Base-by-base conservation (phyloP, 495 filamentous ascomycete species). In the Collariella sp. region DNA sequence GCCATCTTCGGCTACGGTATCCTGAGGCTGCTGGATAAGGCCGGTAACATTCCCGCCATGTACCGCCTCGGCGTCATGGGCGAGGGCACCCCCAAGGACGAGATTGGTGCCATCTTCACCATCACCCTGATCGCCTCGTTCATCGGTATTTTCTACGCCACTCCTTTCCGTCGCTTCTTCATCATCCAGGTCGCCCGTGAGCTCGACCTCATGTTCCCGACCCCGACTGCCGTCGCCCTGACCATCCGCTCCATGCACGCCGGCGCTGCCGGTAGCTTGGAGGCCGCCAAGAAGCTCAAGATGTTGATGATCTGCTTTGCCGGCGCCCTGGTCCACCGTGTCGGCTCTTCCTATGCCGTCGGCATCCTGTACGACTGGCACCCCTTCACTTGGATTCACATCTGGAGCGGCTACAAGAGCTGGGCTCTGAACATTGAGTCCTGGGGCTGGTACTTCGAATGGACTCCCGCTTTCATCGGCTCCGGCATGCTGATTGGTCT, bases 361-460 rank as follows among this genome's bases (percentile, higher is more conserved):
- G 83, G 83, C 35, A 76, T 85, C 41, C 67, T 86, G 23, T 86
- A 80, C 70, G 82, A 84, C 59, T 85, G 82, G 82, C 82, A 85
- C 58, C 58, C 79, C 46, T 82, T 82, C 57, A 80, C 75, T 15
- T 84, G 81, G 81, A 76, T 83, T 58, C 79, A 73, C 57, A 79
- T 81, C 53, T 84, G 79, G 79, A 74, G 75, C 44, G 64, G 73
- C n/a, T 78, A 81, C 63, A 76, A 51, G 16, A 80, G 77, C 60
- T 68, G 65, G 52, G 80, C 80, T 1, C 57, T 84, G 54, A 72
- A 76, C 46, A 75, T 82, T 20, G 81, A 85, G 65, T 83, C 76
- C 53, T 85, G 82, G 83, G 79, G 80, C 20, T 86, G 82, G 83
- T 71, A 74, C 50, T 71, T 81, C 38, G 81, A 84, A 58, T 82